Evolutionary conservation across 108 stramenopile genomes (phyloP).

Genomic region (Skeletonema grethae): DNA sequence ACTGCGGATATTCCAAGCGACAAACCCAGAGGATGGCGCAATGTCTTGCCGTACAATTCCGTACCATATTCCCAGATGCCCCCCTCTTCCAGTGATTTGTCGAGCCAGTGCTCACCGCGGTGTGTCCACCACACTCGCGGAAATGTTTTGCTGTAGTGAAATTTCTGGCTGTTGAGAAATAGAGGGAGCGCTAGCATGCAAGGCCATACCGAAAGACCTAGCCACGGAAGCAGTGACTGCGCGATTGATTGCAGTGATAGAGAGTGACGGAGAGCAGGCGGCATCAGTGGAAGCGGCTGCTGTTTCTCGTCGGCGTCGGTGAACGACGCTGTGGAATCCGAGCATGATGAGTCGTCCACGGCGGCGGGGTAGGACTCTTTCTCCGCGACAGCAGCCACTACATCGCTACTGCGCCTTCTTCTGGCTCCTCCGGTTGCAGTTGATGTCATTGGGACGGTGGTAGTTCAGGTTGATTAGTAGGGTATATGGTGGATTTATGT

Average conservation of each 20-base stretch:
- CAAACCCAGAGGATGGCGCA: slow-evolving; percentile 78
- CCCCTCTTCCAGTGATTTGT: slow-evolving; percentile 23
- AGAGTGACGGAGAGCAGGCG: background rate
- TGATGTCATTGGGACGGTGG: background rate
- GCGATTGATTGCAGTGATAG: background rate
- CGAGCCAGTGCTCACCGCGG: slow-evolving; percentile 18
- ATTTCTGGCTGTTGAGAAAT: slow-evolving; percentile 41
- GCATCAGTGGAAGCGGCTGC: background rate
- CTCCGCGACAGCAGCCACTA: background rate
- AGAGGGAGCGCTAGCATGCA: slow-evolving; percentile 72
- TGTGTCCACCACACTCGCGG: slow-evolving; percentile 60
- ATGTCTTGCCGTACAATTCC: slow-evolving; percentile 22
- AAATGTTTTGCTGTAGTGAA: slow-evolving; percentile 65
- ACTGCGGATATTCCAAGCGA: slow-evolving; percentile 81
- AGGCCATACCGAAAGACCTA: slow-evolving; percentile 78
- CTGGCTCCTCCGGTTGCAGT: background rate
- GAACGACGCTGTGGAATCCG: background rate
- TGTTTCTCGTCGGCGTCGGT: background rate
- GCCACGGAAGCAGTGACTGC: slow-evolving; percentile 53
- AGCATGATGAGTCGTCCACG: background rate
- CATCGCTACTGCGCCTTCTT: slow-evolving; percentile 1
- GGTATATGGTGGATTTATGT: background rate
- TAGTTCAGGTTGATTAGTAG: no score
- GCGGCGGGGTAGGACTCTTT: background rate
- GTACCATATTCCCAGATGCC: slow-evolving; percentile 32